Evolutionary conservation across 1,139 yeast genomes (phyloP), one percentile per base, ranked within the genome.

Genomic region (Meyerozyma athensensis): DNA sequence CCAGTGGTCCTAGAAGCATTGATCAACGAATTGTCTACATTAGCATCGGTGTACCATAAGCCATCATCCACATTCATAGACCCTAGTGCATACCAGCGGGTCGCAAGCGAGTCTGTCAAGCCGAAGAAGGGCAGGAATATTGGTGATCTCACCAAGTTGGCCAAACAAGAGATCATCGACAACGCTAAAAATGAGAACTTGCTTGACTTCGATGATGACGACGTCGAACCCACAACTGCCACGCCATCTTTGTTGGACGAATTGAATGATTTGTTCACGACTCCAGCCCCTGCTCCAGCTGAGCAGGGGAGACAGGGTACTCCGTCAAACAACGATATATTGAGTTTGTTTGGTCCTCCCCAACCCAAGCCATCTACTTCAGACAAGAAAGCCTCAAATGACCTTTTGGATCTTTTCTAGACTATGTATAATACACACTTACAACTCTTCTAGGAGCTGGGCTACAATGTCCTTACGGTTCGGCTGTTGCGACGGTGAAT

Each of bases 21-120:
- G 43, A 55, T 92, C 31, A 55, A 65, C n/a, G 96, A 90, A 54
- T 65, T 92, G 41, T 82, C 95, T 2, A 85, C 95, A 2, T 73
- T 92, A 45, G 83, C 96, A 17, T 86, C 97, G 1, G 94, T 92
- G 2, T 86, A 87, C 54, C 95, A 86, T 59, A 84, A 83, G 54
- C 96, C 97, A 8, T 79, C 87, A 6, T 69, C 77, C 26, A 71
- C 82, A 26, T 84, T 85, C 54, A 71, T 81, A 46, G 79, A 76
- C 39, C 63, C 56, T 10, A 48, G 47, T 20, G 59, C 58, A 2
- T 50, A 64, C 39, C 48, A 43, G 43, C 50, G 47, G 26, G 39
- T 43, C 14, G 46, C 45, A 52, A 45, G 33, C 45, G 39, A 67
- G 10, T 28, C 50, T 17, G 36, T 45, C 2, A 41, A 37, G 35